Base-by-base conservation (phyloP, 305 asterid species). In the Ilex paraguariensis region DNA sequence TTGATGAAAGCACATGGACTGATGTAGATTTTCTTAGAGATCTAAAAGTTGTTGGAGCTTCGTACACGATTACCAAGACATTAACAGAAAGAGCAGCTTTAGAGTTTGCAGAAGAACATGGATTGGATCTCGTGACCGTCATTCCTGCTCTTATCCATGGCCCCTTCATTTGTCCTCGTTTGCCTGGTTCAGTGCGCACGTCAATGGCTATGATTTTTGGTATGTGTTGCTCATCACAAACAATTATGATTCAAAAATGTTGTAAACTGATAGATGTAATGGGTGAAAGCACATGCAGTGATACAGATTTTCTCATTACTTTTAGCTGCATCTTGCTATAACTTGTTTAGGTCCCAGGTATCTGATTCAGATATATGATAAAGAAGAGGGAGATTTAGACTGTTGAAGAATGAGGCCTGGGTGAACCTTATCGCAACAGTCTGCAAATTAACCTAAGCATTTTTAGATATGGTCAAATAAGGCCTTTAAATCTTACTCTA, bases 1-100 rank as follows among this genome's bases (percentile, higher is more conserved):
- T 78, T 31, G 87, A 89, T 52, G 95, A 89, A 59, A 71, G 7
- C 46, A 54, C 63, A 2, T 87, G 88, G 97, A 87, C 86, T 4
- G 82, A 87, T 58, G 79, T 74, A 5, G 90, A 81, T 13, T 31
- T 64, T 31, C 9, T 84, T 13, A 63, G 90, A 61, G 59, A 71
- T 12, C 6, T 63, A 6, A 57, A 56, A 63, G 6, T 56, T 4
- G 74, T 66, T 8, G 82, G 73, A 6, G 78, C 77, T 11, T 63
- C 79, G 36, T 87, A 84, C 52, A 48, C 67, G 14, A 83, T 80
- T 30, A 73, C 84, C 17, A 89, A 84, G 72, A 81, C 84, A 1
- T 13, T 80, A 15, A 72, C 81, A 0, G 90, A 88, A 56, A 78
- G 65, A 54, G 74, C 82, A 6, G 85, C 79, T 17, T 9, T 80